These are phyloP conservation scores for Andrographis paniculata DNA, from an alignment of 305 asterid species.

Conservation along the genomic window DNA sequence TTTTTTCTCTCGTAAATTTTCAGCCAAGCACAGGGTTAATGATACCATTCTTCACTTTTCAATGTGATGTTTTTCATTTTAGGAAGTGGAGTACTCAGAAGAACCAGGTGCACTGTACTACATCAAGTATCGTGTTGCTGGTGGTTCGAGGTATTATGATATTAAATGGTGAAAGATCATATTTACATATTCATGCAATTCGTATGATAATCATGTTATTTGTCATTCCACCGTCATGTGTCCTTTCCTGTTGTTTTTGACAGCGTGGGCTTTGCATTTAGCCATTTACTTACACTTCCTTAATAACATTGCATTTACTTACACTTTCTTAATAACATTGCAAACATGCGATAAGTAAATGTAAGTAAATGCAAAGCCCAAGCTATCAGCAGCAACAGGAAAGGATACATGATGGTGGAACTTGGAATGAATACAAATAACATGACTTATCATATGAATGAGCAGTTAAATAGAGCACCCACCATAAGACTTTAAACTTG, in stretches of 20 bases:
- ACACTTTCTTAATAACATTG: no score
- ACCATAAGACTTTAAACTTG: conserved; percentile 7
- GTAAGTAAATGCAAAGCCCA: no score
- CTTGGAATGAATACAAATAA: no score
- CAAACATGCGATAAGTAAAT: no score
- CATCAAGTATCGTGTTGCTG: conserved; percentile 99
- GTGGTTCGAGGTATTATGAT: conserved; percentile 71
- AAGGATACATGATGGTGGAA: no score
- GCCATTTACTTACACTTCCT: background rate
- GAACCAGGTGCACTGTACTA: conserved; percentile 88
- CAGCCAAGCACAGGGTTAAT: background rate
- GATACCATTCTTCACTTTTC: background rate
- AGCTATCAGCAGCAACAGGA: no score
- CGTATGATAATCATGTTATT: conserved; percentile 1
- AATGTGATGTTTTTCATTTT: conserved; percentile 3
- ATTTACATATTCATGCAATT: background rate
- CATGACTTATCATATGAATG: no score
- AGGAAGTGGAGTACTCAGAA: conserved; percentile 98
- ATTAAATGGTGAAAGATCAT: background rate
- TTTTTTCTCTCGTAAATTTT: no score
- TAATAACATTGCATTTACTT: background rate
- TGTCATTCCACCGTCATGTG: conserved; percentile 5
- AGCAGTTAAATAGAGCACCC: conserved; percentile 11
- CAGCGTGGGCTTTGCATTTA: background rate
- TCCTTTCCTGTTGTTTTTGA: background rate